phyloP scores from a whole-genome alignment of 345 rosid genomes.

The Limnanthes douglasii region DNA sequence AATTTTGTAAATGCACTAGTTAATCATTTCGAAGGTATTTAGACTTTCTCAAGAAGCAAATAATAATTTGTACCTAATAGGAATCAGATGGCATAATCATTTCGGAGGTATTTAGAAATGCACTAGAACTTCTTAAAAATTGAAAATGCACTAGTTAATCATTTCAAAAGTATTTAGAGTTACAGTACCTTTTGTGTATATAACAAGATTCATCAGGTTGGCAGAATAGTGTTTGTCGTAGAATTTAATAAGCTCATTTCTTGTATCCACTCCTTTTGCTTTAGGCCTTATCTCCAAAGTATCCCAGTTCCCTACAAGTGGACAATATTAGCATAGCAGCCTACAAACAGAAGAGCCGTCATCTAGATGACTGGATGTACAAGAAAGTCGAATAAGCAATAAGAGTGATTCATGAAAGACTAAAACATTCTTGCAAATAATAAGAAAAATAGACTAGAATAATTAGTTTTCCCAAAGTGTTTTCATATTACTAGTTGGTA shows the following conservation, averaged over 20 bases:
- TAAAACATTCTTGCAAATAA: too few species aligned
- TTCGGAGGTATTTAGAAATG: neutral
- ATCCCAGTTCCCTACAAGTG: constrained; percentile 59
- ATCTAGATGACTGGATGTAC: neutral
- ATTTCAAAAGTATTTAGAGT: neutral
- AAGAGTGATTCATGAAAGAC: too few species aligned
- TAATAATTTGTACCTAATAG: too few species aligned
- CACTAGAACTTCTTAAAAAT: neutral
- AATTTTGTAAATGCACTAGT: constrained; percentile 6
- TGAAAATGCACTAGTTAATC: constrained; percentile 1
- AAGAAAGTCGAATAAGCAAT: neutral
- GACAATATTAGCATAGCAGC: constrained; percentile 9
- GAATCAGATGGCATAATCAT: too few species aligned
- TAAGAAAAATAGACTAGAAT: too few species aligned
- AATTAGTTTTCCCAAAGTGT: too few species aligned
- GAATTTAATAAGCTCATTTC: constrained; percentile 66
- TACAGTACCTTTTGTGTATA: constrained; percentile 60
- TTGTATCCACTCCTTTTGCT: constrained; percentile 67
- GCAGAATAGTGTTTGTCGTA: constrained; percentile 81
- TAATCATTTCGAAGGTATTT: neutral
- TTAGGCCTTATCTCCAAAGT: constrained; percentile 72
- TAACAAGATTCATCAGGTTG: constrained; percentile 78
- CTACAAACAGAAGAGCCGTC: too few species aligned
- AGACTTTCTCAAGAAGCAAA: neutral
- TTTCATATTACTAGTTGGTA: too few species aligned